phyloP scores from a whole-genome alignment of 225 moss, liverwort and hornwort species.

The Anthoceros angustus region DNA sequence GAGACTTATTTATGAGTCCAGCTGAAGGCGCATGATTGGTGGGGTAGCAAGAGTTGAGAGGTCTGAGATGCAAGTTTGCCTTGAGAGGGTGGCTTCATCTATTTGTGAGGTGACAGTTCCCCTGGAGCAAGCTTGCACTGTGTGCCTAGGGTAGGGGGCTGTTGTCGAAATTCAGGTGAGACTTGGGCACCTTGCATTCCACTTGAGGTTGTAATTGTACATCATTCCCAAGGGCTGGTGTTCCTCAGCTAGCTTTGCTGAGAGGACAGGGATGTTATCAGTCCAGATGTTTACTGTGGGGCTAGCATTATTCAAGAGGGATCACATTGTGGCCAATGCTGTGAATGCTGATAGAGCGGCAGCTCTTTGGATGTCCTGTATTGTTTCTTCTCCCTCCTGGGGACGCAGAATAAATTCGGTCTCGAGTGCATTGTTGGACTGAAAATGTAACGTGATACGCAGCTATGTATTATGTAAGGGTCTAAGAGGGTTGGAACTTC shows the following conservation, averaged over 20 bases:
- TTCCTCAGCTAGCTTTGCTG: not conserved
- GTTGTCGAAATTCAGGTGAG: not conserved
- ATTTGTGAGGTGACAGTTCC: not conserved
- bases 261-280: not conserved
- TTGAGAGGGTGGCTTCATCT: not conserved
- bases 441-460: not conserved
- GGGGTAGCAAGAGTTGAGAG: not conserved
- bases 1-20: constrained; percentile 5
- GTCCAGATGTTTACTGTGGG: not conserved
- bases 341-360: not conserved
- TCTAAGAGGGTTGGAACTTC: not conserved
- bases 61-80: not conserved
- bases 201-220: not conserved
- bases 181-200: not conserved
- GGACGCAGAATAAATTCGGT: not conserved
- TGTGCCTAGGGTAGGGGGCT: not conserved
- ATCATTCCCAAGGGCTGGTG: not conserved
- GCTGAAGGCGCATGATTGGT: not conserved
- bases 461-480: not conserved
- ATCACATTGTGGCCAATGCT: not conserved
- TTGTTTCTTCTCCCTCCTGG: constrained; percentile 2
- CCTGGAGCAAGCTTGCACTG: not conserved
- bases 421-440: not conserved
- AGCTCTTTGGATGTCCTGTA: not conserved
- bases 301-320: constrained; percentile 2